Evolutionary conservation across 192 early-diverging fungal species (phyloP), one percentile per base, ranked within the genome.

Genomic region (Powellomyces hirtus): DNA sequence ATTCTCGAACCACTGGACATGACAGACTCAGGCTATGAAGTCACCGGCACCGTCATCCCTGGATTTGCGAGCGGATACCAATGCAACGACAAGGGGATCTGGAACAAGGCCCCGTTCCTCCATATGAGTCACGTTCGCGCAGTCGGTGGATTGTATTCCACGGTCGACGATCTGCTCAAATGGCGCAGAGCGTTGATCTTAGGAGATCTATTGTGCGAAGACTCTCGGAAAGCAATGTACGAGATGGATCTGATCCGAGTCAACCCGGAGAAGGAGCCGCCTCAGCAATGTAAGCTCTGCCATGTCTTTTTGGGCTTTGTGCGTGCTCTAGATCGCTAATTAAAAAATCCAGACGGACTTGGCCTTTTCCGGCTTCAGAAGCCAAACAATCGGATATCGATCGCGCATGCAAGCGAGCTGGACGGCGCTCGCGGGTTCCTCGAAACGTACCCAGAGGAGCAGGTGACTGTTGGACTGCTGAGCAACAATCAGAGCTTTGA

Each of bases 301-400:
- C 10, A 42, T 42, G 40, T 18, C 8, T 42, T 8, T n/a, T n/a
- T n/a, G n/a, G n/a, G n/a, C n/a, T n/a, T n/a, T n/a, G n/a, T n/a
- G n/a, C n/a, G n/a, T n/a, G n/a, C n/a, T n/a, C n/a, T n/a, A n/a
- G n/a, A n/a, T n/a, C n/a, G n/a, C n/a, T n/a, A n/a, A n/a, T n/a
- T n/a, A n/a, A n/a, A n/a, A n/a, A n/a, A n/a, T n/a, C n/a, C 52
- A 57, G 55, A 57, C 29, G 55, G 55, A 33, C 34, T 29, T 29
- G 55, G 55, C 4, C 4, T 57, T 31, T 57, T 57, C 34, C 55
- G 55, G 18, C 34, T 57, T 6, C 26, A 4, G 2, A 57, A 57
- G 29, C 55, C 55, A 18, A 18, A 29, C 4, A 31, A 31, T 2
- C 55, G 55, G 4, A 29, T 57, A 26, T 57, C 55, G 2, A 57